Evolutionary conservation across 495 filamentous ascomycete genomes (phyloP), one percentile per base, ranked within the genome.

Genomic region (Lophium mytilinum): DNA sequence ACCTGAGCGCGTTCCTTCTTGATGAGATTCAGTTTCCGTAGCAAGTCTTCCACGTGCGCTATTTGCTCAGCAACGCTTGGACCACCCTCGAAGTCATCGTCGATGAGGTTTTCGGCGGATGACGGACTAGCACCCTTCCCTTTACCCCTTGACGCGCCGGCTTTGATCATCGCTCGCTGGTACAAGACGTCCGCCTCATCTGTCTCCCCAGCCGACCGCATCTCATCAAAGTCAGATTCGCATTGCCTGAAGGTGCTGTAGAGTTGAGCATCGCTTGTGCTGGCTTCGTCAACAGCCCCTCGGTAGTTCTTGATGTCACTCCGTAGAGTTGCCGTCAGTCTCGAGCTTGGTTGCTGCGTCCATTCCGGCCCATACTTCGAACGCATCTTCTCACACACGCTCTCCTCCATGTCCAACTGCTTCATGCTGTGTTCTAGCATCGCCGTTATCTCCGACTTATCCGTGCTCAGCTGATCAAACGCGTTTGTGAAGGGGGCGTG

Each of bases 301-400:
- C 83, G 78, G 62, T 97, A 96, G 64, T 85, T 88, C 48, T 84
- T 78, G 50, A 96, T 83, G 68, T 98, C 94, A 47, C 82, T 84
- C 50, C 90, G 80, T 34, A 98, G 77, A 0, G 91, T 97, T 2
- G 84, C 82, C 4, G 91, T 98, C 19, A 98, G 79, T 58, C 89
- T 77, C 35, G 85, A 86, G 66, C 90, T 96, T 19, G 94, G 94
- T 64, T 97, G 93, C 68, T 98, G 93, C 17, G 88, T 96, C 93
- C 93, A 98, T 45, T 96, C 93, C 10, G 76, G 79, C 34, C 93
- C 91, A 68, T 96, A 96, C 71, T 98, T 98, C 2, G 90, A 94
- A 50, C 93, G 82, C 93, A 98, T 98, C 76, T 96, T 96, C 72
- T 98, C 93, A 69, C 93, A 98, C 6, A 97, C 90, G 53, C 87